A percentile compares a stretch with the other conserved stretches of the same genome.
Evolutionary conservation across 2,329 filamentous ascomycete species (phyloP).

Genomic region (Colletotrichum sublineola): DNA sequence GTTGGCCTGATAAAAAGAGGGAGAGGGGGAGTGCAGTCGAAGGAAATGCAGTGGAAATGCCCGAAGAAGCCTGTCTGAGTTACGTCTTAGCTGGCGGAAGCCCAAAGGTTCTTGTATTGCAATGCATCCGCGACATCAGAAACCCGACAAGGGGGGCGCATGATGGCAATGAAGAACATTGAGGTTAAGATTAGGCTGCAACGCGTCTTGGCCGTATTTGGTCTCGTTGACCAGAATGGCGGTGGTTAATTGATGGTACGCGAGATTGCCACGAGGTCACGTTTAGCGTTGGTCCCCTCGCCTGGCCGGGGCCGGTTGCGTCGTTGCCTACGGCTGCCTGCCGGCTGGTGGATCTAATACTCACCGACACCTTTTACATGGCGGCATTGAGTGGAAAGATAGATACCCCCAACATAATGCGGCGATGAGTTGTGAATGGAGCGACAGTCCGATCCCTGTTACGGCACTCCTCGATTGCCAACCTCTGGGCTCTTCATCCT

Average conservation of each 20-base stretch:
- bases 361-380: no score
- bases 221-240: background rate
- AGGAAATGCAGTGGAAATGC: background rate
- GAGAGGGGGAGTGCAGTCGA: background rate
- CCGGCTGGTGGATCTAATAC: background rate
- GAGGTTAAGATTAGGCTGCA: background rate
- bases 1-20: no score
- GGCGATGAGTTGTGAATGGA: no score
- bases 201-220: background rate
- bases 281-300: background rate
- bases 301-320: background rate
- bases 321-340: conserved; percentile 14
- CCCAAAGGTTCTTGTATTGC: background rate
- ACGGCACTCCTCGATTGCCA: no score
- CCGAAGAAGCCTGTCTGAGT: background rate
- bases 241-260: background rate
- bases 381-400: no score
- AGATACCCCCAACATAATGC: no score
- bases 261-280: conserved; percentile 18
- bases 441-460: no score
- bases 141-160: background rate
- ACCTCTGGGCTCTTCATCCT: no score
- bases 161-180: background rate
- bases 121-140: background rate
- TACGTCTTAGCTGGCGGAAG: background rate